phyloP scores from a whole-genome alignment of 2,329 filamentous ascomycete genomes.

The Ophiostoma tasmaniense region DNA sequence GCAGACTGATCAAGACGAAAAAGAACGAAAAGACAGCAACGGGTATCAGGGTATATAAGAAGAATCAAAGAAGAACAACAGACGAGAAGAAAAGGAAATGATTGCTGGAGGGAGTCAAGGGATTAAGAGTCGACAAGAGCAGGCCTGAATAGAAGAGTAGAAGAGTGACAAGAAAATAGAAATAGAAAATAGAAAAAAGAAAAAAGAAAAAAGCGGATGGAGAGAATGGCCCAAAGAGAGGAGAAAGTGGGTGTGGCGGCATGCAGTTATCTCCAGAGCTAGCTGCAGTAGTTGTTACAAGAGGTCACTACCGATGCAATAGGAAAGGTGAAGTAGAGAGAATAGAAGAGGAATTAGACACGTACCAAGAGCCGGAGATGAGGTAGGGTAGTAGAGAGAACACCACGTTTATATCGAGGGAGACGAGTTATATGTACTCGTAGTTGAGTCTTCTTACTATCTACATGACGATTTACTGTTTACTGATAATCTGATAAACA shows the following conservation, averaged over 20 bases:
- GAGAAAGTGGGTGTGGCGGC: background rate
- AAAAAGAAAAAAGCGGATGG: no score
- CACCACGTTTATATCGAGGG: background rate
- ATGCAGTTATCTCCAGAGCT: background rate
- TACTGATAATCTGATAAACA: background rate
- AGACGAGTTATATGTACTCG: background rate
- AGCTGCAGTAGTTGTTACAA: background rate
- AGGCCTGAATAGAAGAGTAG: background rate
- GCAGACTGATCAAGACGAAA: background rate
- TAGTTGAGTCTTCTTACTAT: background rate
- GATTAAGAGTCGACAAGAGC: background rate
- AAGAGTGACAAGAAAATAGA: background rate
- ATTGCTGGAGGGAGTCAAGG: background rate
- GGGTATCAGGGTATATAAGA: background rate
- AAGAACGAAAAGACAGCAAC: background rate
- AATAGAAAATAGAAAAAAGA: background rate
- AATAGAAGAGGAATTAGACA: background rate
- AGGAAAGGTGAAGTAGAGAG: background rate
- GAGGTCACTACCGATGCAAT: background rate
- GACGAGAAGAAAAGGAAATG: background rate
- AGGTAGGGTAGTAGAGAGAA: background rate
- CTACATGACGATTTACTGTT: background rate
- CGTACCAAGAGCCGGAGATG: background rate
- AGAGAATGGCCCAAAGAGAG: no score
- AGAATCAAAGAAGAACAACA: background rate